These are phyloP conservation scores for Rickenella mellea DNA, from an alignment of 768 basidiomycete genomes.

Conservation along the genomic window DNA sequence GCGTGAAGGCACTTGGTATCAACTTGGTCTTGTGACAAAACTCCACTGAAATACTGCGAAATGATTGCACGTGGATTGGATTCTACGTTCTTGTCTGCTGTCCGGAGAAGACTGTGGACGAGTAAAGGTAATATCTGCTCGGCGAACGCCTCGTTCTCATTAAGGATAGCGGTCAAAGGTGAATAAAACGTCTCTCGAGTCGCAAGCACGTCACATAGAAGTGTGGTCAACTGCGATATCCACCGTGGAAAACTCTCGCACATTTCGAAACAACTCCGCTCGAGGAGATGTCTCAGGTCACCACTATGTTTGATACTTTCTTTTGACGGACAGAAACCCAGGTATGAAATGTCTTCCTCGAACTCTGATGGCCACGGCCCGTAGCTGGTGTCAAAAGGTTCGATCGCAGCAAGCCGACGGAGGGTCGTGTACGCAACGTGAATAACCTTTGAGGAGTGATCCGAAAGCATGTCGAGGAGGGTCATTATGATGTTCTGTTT, in stretches of 20 bases:
- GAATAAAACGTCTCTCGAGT: constrained; percentile 52
- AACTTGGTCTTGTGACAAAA: constrained; percentile 34
- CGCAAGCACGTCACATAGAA: constrained; percentile 53
- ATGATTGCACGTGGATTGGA: constrained; percentile 20
- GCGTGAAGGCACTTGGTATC: constrained; percentile 36
- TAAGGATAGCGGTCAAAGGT: constrained; percentile 52
- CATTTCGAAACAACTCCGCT: constrained; percentile 17
- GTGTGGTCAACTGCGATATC: constrained; percentile 47
- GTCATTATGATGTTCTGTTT: constrained; percentile 42
- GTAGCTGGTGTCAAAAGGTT: constrained; percentile 15
- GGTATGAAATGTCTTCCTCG: constrained; percentile 35
- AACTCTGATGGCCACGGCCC: constrained; percentile 30
- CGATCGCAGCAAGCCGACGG: constrained; percentile 29
- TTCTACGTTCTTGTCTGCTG: constrained; percentile 10
- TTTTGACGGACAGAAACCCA: constrained; percentile 13
- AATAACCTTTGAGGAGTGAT: constrained; percentile 35
- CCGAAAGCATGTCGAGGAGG: constrained; percentile 51
- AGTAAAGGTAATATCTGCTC: constrained; percentile 64
- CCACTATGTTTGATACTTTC: constrained; percentile 7
- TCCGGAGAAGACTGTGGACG: constrained; percentile 55
- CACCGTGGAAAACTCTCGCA: constrained; percentile 48
- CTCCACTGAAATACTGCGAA: constrained; percentile 42
- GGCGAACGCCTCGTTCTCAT: constrained; percentile 46
- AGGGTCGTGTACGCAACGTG: constrained; percentile 57
- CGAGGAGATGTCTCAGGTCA: constrained; percentile 29